phyloP scores from a whole-genome alignment of 441 rosid genomes.

The Jatropha multifida region DNA sequence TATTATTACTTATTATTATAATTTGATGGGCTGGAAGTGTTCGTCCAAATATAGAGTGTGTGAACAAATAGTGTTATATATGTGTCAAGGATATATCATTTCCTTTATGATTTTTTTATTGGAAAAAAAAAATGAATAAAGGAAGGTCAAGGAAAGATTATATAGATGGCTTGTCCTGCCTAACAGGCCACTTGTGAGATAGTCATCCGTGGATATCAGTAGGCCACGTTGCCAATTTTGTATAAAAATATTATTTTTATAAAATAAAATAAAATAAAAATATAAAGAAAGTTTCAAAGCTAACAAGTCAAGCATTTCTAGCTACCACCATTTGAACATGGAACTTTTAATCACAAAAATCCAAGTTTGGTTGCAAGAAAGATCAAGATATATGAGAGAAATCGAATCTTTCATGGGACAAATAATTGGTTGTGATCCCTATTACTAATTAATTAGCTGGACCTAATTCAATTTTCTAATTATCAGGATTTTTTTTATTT shows the following conservation, averaged over 20 bases:
- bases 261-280: not conserved
- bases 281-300: not conserved
- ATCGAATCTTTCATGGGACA: not conserved
- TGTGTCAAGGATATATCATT: not conserved
- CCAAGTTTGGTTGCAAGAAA: slow-evolving; percentile 4
- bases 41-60: slow-evolving; percentile 8
- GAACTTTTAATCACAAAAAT: not conserved
- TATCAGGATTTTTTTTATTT: not conserved
- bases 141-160: slow-evolving; percentile 18
- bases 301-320: slow-evolving; percentile 16
- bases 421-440: not conserved
- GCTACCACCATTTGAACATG: slow-evolving; percentile 6
- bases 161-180: slow-evolving; percentile 22
- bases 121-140: slow-evolving; percentile 11
- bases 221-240: slow-evolving; percentile 27
- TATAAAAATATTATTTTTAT: not conserved
- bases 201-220: slow-evolving; percentile 15
- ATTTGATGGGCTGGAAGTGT: not conserved
- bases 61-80: not conserved
- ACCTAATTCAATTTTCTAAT: too few species aligned
- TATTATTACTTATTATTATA: too few species aligned
- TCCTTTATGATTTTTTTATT: slow-evolving; percentile 3
- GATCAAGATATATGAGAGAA: not conserved
- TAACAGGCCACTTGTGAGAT: slow-evolving; percentile 25
- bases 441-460: not conserved